Evolutionary conservation across 202 grass and related monocot species (phyloP).

Genomic region (Setaria viridis): DNA sequence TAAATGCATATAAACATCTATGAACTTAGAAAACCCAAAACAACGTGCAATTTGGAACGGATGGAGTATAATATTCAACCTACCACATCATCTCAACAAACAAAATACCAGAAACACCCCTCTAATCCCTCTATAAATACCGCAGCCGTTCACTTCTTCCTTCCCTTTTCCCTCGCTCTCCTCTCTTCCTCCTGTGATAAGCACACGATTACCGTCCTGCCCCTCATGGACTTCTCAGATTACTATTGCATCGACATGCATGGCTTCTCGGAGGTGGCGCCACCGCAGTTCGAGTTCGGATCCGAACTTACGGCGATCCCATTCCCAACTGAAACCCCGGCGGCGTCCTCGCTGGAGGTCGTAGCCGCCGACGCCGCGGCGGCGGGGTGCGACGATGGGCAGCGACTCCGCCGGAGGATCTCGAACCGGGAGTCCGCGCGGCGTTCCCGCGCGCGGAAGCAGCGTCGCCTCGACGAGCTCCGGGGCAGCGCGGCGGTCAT

Average conservation of each 20-base stretch:
- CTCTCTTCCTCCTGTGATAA: background rate
- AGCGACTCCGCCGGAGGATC: conserved; percentile 61
- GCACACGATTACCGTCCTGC: conserved; percentile 22
- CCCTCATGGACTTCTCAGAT: conserved; percentile 31
- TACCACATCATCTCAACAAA: background rate
- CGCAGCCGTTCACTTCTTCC: conserved; percentile 52
- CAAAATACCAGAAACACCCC: background rate
- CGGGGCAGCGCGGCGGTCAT: conserved; percentile 23
- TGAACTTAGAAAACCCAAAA: too few relatives aligned
- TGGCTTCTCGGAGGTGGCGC: conserved; percentile 17
- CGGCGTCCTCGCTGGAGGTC: background rate
- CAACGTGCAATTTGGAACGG: too few relatives aligned
- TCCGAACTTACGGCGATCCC: conserved; percentile 3
- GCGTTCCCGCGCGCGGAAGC: conserved; percentile 69
- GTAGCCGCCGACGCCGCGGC: background rate
- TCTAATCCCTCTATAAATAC: conserved; percentile 62
- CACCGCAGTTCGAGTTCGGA: background rate
- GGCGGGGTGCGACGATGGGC: conserved; percentile 23
- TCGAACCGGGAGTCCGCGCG: conserved; percentile 85
- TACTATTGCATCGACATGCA: background rate
- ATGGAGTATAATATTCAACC: background rate
- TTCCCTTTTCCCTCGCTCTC: conserved; percentile 61
- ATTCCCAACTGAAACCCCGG: background rate
- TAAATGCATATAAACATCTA: too few relatives aligned
- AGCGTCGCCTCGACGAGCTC: conserved; percentile 58